phyloP scores from a whole-genome alignment of 805 yeast species.

The Ogataea parapolymorpha region DNA sequence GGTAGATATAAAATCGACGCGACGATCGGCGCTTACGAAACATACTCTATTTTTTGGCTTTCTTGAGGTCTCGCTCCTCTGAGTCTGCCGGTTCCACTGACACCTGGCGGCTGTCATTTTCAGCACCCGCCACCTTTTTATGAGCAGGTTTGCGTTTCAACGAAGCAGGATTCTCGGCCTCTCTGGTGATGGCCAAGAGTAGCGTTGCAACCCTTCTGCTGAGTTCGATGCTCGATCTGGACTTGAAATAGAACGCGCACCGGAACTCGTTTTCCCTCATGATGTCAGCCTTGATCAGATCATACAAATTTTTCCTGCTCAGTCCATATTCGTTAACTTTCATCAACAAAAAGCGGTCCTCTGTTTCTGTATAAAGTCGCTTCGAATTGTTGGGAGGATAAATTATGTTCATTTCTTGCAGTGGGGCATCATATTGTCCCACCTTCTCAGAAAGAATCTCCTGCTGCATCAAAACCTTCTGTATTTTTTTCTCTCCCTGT shows the following conservation, averaged over 20 bases:
- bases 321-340: slow-evolving; percentile 66
- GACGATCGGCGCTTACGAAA: slow-evolving; percentile 5
- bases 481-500: slow-evolving; percentile 64
- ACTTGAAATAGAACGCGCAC: slow-evolving; percentile 70
- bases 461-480: slow-evolving; percentile 53
- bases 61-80: slow-evolving; percentile 11
- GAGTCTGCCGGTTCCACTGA: slow-evolving; percentile 28
- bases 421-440: slow-evolving; percentile 51
- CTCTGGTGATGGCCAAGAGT: slow-evolving; percentile 64
- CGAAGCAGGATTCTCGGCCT: slow-evolving; percentile 59
- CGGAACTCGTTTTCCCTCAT: slow-evolving; percentile 54
- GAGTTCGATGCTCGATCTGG: slow-evolving; percentile 69
- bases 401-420: slow-evolving; percentile 59
- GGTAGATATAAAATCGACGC: slow-evolving; percentile 5
- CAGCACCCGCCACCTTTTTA: slow-evolving; percentile 17
- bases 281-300: slow-evolving; percentile 64
- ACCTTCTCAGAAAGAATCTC: slow-evolving; percentile 52
- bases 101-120: slow-evolving; percentile 30
- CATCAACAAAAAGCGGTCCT: slow-evolving; percentile 63
- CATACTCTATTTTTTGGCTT: slow-evolving; percentile 7
- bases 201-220: slow-evolving; percentile 68
- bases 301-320: slow-evolving; percentile 54
- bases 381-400: slow-evolving; percentile 85
- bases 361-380: slow-evolving; percentile 62
- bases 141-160: slow-evolving; percentile 43